A percentile compares a stretch with the other conserved stretches of the same genome.
Evolutionary conservation across 2,329 filamentous ascomycete genomes (phyloP).

Genomic region (Ustulina deusta): DNA sequence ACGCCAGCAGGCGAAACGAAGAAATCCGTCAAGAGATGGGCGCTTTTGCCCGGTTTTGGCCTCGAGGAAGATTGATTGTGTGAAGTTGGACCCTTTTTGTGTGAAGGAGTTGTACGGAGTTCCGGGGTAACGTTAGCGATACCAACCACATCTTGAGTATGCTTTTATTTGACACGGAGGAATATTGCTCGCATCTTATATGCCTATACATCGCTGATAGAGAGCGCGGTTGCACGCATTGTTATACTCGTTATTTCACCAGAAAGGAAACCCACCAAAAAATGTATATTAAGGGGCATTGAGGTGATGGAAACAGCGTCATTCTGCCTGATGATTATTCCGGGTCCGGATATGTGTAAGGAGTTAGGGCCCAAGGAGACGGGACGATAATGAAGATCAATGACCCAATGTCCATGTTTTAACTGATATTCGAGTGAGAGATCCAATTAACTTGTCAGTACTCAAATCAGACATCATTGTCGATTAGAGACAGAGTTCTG

Average conservation of each 20-base stretch:
- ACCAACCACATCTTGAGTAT: slow-evolving; percentile 29
- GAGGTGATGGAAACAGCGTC: slow-evolving; percentile 5
- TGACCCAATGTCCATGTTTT: slow-evolving; percentile 2
- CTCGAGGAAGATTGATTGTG: slow-evolving; percentile 13
- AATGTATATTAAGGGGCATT: slow-evolving; percentile 28
- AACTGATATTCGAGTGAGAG: not conserved
- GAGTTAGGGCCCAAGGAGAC: slow-evolving; percentile 11
- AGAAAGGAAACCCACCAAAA: slow-evolving; percentile 1
- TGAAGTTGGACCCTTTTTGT: not conserved
- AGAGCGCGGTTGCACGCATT: slow-evolving; percentile 7
- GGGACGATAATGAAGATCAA: slow-evolving; percentile 29
- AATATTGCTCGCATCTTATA: slow-evolving; percentile 20
- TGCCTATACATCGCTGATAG: slow-evolving; percentile 9
- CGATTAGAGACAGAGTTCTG: no score
- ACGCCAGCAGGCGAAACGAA: slow-evolving; percentile 57
- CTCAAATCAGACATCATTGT: no score
- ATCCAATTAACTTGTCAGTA: not conserved
- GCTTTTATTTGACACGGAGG: slow-evolving; percentile 20
- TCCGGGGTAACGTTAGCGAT: slow-evolving; percentile 26
- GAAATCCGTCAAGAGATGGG: slow-evolving; percentile 68
- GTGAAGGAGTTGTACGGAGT: slow-evolving; percentile 29
- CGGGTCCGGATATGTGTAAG: slow-evolving; percentile 10
- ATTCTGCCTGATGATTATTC: not conserved
- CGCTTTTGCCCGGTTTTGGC: slow-evolving; percentile 40
- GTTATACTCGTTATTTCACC: slow-evolving; percentile 11